Conservation (phyloP, 2,329 filamentous ascomycete species). For the Fusarium metavorans region DNA sequence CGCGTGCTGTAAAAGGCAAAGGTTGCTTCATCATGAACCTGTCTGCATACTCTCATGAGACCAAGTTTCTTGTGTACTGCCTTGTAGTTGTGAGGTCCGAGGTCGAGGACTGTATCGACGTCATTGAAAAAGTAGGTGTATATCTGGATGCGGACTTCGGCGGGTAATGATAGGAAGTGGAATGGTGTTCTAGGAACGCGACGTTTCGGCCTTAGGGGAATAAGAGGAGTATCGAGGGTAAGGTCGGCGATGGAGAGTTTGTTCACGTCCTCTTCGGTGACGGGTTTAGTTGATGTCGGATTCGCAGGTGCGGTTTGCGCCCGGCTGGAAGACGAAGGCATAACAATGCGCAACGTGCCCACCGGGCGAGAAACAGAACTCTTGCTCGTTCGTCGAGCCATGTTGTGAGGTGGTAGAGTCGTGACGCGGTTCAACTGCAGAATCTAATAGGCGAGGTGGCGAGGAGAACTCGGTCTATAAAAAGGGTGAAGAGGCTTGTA, state of each 20-base stretch:
- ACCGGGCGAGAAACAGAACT: conserved; percentile 29
- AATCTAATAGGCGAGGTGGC: conserved; percentile 15
- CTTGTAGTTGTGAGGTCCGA: conserved; percentile 75
- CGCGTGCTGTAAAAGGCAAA: conserved; percentile 74
- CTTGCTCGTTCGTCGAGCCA: conserved; percentile 43
- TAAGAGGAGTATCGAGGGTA: conserved; percentile 55
- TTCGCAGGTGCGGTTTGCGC: conserved; percentile 46
- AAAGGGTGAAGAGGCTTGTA: background rate
- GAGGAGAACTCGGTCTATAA: conserved; percentile 22
- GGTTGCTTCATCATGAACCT: conserved; percentile 72
- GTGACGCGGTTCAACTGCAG: background rate
- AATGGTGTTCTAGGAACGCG: conserved; percentile 62
- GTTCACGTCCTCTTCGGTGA: conserved; percentile 56
- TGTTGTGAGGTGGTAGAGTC: conserved; percentile 12
- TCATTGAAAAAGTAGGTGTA: conserved; percentile 73
- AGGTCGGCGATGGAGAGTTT: conserved; percentile 57
- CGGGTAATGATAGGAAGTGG: conserved; percentile 74
- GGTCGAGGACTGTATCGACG: conserved; percentile 68
- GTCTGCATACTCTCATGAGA: conserved; percentile 71
- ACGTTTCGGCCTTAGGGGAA: conserved; percentile 48
- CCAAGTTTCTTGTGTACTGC: conserved; percentile 69
- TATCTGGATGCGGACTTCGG: conserved; percentile 76
- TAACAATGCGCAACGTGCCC: conserved; percentile 38
- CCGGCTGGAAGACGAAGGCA: conserved; percentile 14
- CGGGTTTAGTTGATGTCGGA: conserved; percentile 44